Evolutionary conservation across 208 protist genomes (phyloP).

Genomic region (Wallacemonas collosoma): DNA sequence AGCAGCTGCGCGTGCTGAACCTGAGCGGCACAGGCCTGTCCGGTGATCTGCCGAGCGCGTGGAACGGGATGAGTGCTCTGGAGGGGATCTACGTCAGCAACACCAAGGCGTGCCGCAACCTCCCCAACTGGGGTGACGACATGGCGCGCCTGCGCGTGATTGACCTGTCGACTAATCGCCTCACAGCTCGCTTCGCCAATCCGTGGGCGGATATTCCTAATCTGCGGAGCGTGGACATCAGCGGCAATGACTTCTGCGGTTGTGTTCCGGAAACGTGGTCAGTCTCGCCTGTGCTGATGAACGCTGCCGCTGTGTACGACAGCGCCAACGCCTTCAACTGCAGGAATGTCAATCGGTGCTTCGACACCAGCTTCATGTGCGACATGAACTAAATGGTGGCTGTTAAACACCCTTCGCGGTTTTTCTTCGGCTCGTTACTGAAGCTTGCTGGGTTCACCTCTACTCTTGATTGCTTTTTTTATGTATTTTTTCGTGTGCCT

Average conservation of each 20-base stretch:
- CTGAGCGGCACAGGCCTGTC: constrained; percentile 23
- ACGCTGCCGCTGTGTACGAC: constrained; percentile 17
- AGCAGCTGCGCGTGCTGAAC: constrained; percentile 23
- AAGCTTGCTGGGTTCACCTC: too few species aligned
- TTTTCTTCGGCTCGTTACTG: too few species aligned
- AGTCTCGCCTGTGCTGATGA: constrained; percentile 13
- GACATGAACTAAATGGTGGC: background rate
- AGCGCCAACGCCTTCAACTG: constrained; percentile 2
- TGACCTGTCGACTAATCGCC: constrained; percentile 19
- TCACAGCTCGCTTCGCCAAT: constrained; percentile 16
- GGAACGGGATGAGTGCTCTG: constrained; percentile 26
- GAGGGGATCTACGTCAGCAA: constrained; percentile 18
- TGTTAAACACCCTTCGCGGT: constrained; percentile 11
- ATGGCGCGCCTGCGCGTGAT: constrained; percentile 18
- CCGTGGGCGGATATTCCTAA: constrained; percentile 19
- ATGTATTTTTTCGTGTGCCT: too few species aligned
- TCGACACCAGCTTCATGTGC: constrained; percentile 15
- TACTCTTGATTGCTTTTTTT: too few species aligned
- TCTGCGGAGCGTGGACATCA: constrained; percentile 23
- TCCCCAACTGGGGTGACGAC: constrained; percentile 18
- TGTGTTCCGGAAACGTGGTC: constrained; percentile 14
- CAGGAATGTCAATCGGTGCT: constrained; percentile 9
- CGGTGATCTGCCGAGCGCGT: constrained; percentile 21
- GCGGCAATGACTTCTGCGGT: constrained; percentile 20
- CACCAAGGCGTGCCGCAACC: constrained; percentile 19